Conservation (phyloP, 768 basidiomycete genomes). For the Leccinum rimulosum region DNA sequence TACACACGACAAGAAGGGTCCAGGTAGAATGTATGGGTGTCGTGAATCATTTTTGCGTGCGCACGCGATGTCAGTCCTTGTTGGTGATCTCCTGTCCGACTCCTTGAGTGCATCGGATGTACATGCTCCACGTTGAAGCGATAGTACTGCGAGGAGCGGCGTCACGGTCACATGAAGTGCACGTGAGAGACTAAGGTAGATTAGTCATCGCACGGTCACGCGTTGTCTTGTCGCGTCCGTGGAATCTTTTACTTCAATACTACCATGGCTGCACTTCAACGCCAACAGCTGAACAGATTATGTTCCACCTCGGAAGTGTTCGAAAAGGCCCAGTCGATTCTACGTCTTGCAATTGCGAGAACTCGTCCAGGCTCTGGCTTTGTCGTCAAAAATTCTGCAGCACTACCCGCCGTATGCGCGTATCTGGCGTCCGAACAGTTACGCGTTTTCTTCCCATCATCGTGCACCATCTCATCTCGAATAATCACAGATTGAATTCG, state of each 20-base stretch:
- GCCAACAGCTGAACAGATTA: background rate
- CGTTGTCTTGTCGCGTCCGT: background rate
- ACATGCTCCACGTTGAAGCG: no score
- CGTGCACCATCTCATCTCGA: background rate
- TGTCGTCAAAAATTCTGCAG: constrained; percentile 20
- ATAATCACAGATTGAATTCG: constrained; percentile 21
- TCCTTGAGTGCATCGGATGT: no score
- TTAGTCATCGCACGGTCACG: no score
- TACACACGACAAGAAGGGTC: constrained; percentile 1
- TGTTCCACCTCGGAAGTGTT: constrained; percentile 15
- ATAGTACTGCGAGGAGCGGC: no score
- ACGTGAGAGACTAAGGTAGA: no score
- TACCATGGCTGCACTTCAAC: background rate
- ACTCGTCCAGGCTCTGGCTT: constrained; percentile 32
- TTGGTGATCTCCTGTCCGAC: constrained; percentile 2
- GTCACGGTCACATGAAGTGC: no score
- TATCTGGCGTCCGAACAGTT: constrained; percentile 33
- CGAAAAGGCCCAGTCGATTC: constrained; percentile 21
- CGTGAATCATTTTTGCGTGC: constrained; percentile 5
- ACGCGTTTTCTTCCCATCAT: background rate
- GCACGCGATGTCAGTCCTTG: background rate
- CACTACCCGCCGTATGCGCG: constrained; percentile 30
- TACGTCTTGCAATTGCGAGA: constrained; percentile 19
- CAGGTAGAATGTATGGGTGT: constrained; percentile 3
- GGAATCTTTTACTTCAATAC: background rate